Conservation (phyloP, 805 yeast species). For the Hermanozyma aechmeae region DNA sequence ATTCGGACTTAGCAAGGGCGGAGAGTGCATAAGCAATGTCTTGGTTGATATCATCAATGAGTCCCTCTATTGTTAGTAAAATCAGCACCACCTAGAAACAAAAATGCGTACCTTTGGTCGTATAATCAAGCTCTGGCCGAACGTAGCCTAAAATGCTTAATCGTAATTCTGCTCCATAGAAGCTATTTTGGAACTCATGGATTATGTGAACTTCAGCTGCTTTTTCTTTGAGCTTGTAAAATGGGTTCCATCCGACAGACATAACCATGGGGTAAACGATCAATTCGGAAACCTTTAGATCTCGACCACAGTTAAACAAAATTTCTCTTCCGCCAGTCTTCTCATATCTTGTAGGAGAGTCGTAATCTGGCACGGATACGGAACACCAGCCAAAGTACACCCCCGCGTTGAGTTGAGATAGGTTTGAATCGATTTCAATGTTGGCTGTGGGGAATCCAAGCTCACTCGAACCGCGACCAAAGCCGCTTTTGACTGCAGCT, state of each 20-base stretch:
- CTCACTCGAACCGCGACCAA: constrained; percentile 92
- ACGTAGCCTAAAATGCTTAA: constrained; percentile 78
- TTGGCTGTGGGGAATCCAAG: constrained; percentile 96
- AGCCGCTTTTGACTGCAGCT: constrained; percentile 63
- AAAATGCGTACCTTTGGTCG: constrained; percentile 40
- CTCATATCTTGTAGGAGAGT: constrained; percentile 5
- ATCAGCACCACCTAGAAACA: not conserved
- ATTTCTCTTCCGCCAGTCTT: constrained; percentile 18
- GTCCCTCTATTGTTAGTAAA: constrained; percentile 42
- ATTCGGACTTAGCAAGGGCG: too few species aligned
- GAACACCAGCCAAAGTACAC: constrained; percentile 90
- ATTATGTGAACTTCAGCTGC: constrained; percentile 84
- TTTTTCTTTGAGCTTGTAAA: constrained; percentile 67
- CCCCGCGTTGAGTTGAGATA: constrained; percentile 52
- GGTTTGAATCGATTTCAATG: constrained; percentile 48
- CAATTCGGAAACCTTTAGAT: constrained; percentile 34
- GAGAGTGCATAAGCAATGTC: too few species aligned
- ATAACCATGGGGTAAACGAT: constrained; percentile 76
- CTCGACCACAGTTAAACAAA: constrained; percentile 53
- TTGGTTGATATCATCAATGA: constrained; percentile 71
- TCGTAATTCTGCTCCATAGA: constrained; percentile 74
- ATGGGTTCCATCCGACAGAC: constrained; percentile 96
- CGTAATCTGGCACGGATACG: not conserved
- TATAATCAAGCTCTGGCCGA: constrained; percentile 83
- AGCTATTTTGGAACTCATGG: constrained; percentile 55